These are phyloP conservation scores for Paecilomyces niveus DNA, from an alignment of 2,329 filamentous ascomycete genomes.

Conservation along the genomic window DNA sequence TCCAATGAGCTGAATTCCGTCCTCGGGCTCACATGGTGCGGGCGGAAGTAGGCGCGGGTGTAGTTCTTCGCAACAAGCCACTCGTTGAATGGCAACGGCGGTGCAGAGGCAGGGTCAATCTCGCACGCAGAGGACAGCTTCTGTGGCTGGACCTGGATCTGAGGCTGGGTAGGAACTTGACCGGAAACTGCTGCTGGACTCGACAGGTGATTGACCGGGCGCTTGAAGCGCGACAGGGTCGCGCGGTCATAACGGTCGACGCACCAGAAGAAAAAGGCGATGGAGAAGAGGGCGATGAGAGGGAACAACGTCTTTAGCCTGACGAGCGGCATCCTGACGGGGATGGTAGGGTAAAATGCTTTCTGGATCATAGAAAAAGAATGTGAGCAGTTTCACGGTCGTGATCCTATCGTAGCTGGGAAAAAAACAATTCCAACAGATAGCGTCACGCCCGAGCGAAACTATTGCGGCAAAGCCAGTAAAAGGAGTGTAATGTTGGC, in stretches of 20 bases:
- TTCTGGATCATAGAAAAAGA: slow-evolving; percentile 1
- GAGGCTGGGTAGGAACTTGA: slow-evolving; percentile 9
- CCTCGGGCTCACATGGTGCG: slow-evolving; percentile 26
- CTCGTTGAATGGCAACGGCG: slow-evolving; percentile 31
- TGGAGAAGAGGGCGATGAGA: slow-evolving; percentile 29
- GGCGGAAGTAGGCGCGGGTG: slow-evolving; percentile 35
- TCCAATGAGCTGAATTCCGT: slow-evolving; percentile 33
- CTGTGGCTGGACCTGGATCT: slow-evolving; percentile 16
- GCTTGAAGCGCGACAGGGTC: slow-evolving; percentile 29
- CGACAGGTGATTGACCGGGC: slow-evolving; percentile 23
- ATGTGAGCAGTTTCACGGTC: not conserved
- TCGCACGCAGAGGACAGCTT: slow-evolving; percentile 21
- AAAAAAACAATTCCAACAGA: not conserved
- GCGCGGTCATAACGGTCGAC: slow-evolving; percentile 33
- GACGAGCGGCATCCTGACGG: slow-evolving; percentile 32
- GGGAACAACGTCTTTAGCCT: slow-evolving; percentile 33
- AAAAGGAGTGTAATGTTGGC: not conserved
- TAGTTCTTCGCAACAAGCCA: slow-evolving; percentile 39
- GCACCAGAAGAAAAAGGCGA: slow-evolving; percentile 34
- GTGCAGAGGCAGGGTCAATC: slow-evolving; percentile 24
- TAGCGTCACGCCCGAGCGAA: not conserved
- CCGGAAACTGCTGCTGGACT: slow-evolving; percentile 5
- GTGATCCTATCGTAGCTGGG: not conserved
- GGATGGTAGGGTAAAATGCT: slow-evolving; percentile 8
- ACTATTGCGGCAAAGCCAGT: not conserved